Conservation (phyloP, 495 filamentous ascomycete species). For the Penicillium simplicissimum region DNA sequence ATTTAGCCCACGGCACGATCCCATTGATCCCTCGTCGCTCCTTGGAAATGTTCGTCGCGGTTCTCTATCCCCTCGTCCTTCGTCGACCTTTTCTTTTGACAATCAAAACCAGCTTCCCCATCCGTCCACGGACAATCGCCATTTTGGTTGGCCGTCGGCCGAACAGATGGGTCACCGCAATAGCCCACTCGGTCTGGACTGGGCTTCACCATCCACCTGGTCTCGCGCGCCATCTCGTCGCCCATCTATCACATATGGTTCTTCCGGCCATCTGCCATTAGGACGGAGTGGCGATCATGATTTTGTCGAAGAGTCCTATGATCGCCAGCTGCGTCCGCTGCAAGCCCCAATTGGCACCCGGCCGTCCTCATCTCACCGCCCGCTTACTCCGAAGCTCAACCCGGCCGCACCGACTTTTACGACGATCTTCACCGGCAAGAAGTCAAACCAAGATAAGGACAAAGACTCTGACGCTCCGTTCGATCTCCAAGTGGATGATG, state of each 20-base stretch:
- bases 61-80: conserved; percentile 70
- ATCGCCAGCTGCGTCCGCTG: conserved; percentile 47
- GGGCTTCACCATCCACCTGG: conserved; percentile 58
- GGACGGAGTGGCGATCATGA: conserved; percentile 51
- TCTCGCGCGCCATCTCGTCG: conserved; percentile 57
- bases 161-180: conserved; percentile 54
- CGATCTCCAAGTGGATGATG: conserved; percentile 47
- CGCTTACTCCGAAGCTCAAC: conserved; percentile 60
- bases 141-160: conserved; percentile 62
- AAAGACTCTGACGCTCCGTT: conserved; percentile 36
- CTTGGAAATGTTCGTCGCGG: conserved; percentile 58
- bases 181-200: conserved; percentile 57
- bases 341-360: conserved; percentile 58
- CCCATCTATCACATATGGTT: conserved; percentile 57
- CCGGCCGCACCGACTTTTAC: conserved; percentile 62
- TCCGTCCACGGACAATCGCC: conserved; percentile 76
- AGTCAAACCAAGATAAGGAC: conserved; percentile 42
- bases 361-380: conserved; percentile 54
- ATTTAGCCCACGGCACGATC: conserved; percentile 60
- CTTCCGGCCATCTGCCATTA: conserved; percentile 54
- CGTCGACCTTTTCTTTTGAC: conserved; percentile 78
- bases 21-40: conserved; percentile 55
- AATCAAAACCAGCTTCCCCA: conserved; percentile 62
- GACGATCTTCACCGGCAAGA: conserved; percentile 48
- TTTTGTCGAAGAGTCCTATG: conserved; percentile 43